Conservation (phyloP, 148 eudicot species). For the Camellia sinensis region DNA sequence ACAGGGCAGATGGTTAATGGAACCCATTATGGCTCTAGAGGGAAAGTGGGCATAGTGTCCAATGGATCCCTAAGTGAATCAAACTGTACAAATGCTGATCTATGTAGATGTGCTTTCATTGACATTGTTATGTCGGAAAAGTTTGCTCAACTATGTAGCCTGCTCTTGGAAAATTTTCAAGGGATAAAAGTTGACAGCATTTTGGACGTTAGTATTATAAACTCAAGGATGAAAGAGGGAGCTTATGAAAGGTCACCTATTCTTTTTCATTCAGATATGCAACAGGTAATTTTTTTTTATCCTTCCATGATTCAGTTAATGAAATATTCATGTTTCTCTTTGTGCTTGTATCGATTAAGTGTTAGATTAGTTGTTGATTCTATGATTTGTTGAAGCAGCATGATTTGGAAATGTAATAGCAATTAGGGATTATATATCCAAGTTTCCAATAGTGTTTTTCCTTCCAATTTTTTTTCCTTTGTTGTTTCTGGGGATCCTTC, state of each 20-base stretch:
- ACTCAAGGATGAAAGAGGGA: constrained; percentile 66
- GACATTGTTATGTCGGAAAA: constrained; percentile 61
- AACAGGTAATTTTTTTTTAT: constrained; percentile 45
- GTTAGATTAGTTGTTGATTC: background rate
- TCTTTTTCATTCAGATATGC: constrained; percentile 71
- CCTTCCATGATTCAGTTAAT: background rate
- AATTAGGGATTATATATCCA: background rate
- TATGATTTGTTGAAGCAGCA: background rate
- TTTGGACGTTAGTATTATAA: constrained; percentile 46
- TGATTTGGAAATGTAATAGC: background rate
- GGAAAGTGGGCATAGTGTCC: constrained; percentile 27
- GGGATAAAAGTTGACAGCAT: constrained; percentile 58
- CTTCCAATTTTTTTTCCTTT: background rate
- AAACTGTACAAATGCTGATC: constrained; percentile 37
- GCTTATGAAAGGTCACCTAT: constrained; percentile 62
- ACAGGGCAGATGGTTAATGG: constrained; percentile 24
- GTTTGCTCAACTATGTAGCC: constrained; percentile 58
- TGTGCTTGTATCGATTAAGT: background rate
- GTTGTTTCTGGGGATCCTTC: background rate
- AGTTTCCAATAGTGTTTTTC: background rate
- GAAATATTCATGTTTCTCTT: background rate
- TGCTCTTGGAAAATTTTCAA: constrained; percentile 59
- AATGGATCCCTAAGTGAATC: constrained; percentile 43
- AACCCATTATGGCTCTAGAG: constrained; percentile 27
- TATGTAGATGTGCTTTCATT: constrained; percentile 46